Conservation (phyloP, 169 alveolate genomes). For the Plasmodium ovale region DNA sequence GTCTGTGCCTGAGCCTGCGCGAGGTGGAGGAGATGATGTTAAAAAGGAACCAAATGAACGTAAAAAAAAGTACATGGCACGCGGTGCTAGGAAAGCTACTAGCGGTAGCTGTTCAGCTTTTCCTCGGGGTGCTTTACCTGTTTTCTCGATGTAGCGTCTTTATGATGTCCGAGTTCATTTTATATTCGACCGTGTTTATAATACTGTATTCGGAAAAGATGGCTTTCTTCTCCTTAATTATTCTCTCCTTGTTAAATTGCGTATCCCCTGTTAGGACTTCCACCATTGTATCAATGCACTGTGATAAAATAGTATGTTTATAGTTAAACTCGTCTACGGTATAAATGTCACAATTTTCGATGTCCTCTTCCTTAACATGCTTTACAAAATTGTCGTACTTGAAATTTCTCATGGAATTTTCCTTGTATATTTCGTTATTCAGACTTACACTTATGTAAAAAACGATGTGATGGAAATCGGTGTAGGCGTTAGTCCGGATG, state of each 20-base stretch:
- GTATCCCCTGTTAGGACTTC: conserved; percentile 77
- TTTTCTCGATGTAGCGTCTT: conserved; percentile 87
- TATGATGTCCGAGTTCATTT: conserved; percentile 87
- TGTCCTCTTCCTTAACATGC: conserved; percentile 49
- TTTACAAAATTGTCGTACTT: conserved; percentile 17
- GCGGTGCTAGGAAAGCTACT: too few species aligned
- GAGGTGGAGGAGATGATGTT: background rate
- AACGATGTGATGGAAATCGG: conserved; percentile 91
- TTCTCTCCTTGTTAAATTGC: conserved; percentile 86
- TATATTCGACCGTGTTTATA: conserved; percentile 87
- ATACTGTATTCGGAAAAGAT: conserved; percentile 89
- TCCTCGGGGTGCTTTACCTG: conserved; percentile 71
- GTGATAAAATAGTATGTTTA: conserved; percentile 57
- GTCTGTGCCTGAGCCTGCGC: conserved; percentile 51
- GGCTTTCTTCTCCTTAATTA: conserved; percentile 88
- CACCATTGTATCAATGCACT: conserved; percentile 72
- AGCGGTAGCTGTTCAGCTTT: too few species aligned
- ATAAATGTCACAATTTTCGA: conserved; percentile 63
- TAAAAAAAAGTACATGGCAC: background rate
- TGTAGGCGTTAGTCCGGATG: conserved; percentile 89
- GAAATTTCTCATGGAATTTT: conserved; percentile 16
- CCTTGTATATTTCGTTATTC: conserved; percentile 53
- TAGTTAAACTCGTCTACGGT: conserved; percentile 72
- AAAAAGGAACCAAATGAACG: background rate
- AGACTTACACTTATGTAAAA: conserved; percentile 85